Conservation (phyloP, 75 land plant species). For the Cunninghamia lanceolata region DNA sequence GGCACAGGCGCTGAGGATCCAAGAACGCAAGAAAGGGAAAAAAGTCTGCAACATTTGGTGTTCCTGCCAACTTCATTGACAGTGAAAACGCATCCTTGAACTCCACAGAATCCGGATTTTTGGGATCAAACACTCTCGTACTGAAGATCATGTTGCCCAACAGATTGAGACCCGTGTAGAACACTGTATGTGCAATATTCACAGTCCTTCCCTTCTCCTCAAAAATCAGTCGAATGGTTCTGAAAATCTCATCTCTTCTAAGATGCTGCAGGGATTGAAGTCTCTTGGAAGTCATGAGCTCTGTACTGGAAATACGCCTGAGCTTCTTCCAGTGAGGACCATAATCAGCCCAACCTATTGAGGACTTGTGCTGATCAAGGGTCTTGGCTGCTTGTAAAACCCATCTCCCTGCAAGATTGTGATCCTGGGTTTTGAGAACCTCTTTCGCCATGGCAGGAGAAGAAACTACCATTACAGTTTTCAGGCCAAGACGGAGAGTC, state of each 20-base stretch:
- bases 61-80: neutral
- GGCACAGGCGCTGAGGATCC: neutral
- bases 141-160: neutral
- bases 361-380: neutral
- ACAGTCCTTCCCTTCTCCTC: conserved; percentile 1
- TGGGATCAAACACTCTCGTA: neutral
- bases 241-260: conserved; percentile 22
- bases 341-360: neutral
- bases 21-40: neutral
- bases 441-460: too few species aligned
- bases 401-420: too few species aligned
- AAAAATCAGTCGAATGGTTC: conserved; percentile 16
- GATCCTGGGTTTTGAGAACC: too few species aligned
- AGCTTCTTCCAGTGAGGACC: neutral
- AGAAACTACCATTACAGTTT: too few species aligned
- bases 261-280: neutral
- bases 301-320: neutral
- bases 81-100: neutral
- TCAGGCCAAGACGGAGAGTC: too few species aligned
- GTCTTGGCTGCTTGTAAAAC: neutral
- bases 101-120: neutral
- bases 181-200: neutral
- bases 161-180: neutral
- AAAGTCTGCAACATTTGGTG: neutral
- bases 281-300: neutral